Base-by-base conservation (phyloP, 2,329 filamentous ascomycete genomes). In the Gnomoniopsis smithogilvyi region DNA sequence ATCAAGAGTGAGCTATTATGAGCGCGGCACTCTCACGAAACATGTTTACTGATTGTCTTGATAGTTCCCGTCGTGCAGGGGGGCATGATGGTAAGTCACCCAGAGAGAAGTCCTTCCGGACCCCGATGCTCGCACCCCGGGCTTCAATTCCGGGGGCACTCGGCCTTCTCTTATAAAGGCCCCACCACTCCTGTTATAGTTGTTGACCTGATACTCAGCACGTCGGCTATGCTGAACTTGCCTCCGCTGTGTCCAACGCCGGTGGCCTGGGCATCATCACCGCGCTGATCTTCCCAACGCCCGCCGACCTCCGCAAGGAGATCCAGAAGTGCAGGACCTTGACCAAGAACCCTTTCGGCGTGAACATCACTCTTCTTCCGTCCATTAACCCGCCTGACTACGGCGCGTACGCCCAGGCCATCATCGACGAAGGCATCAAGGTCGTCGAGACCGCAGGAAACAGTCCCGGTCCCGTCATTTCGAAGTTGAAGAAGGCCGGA, bases 351-450 rank as follows among this genome's bases (percentile, higher is more conserved):
- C 91, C 91, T 19, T 98, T 99, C 74, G 95, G 83, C 69, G 94
- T 98, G 68, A 99, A 99, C 78, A 85, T 98, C 66, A 99, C 95
- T 10, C 88, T 98, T 63, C 88, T 98, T 49, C 95, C 95, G 30
- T 84, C 93, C 58, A 84, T 98, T 67, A 88, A 92, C 11, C 92
- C 95, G 7, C 95, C 95, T 6, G 89, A 98, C 81, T 99, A 99
- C 74, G 84, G 78, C 63, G 94, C 91, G 62, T 99, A 96, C 76
- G 92, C 94, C 30, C 90, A 91, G 75, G 91, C 93, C 56, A 87
- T 96, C 70, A 93, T 99, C 70, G 93, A 97, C 70, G 93, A 97
- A 78, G 93, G 92, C 59, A 82, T 98, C 76, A 85, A 84, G 64
- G 88, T 98, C 62, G 94, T 98, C 66, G 95, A 98, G 68, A 74